These are phyloP conservation scores for Cyclocybe aegerita DNA, from an alignment of 768 basidiomycete genomes.

Conservation along the genomic window DNA sequence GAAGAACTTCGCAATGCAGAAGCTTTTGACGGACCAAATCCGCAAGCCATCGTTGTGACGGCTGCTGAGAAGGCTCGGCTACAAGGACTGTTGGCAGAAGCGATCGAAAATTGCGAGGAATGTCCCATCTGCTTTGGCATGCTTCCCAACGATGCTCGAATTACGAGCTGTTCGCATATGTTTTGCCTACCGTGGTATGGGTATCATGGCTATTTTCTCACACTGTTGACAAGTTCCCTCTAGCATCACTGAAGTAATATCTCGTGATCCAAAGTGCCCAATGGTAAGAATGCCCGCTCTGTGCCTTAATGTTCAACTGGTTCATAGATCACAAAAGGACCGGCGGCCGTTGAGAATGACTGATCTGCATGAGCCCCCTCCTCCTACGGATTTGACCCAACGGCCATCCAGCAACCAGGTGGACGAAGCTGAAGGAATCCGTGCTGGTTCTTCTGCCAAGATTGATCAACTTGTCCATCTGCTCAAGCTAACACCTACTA, in stretches of 20 bases:
- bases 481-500: slow-evolving; percentile 61
- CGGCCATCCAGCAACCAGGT: slow-evolving; percentile 41
- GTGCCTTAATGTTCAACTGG: background rate
- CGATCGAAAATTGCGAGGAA: slow-evolving; percentile 80
- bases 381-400: slow-evolving; percentile 71
- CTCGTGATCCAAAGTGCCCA: slow-evolving; percentile 75
- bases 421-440: slow-evolving; percentile 37
- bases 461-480: slow-evolving; percentile 79
- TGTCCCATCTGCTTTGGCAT: slow-evolving; percentile 74
- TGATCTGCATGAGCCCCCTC: slow-evolving; percentile 62
- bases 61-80: slow-evolving; percentile 54
- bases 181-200: slow-evolving; percentile 72
- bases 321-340: slow-evolving; percentile 46
- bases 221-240: background rate
- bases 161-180: slow-evolving; percentile 70
- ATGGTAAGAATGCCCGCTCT: slow-evolving; percentile 48
- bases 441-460: slow-evolving; percentile 73
- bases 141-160: slow-evolving; percentile 57
- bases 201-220: background rate
- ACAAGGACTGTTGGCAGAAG: slow-evolving; percentile 57
- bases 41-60: slow-evolving; percentile 39
- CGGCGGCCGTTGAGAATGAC: slow-evolving; percentile 56
- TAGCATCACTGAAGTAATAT: slow-evolving; percentile 70
- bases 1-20: slow-evolving; percentile 54
- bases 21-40: slow-evolving; percentile 27